Evolutionary conservation across 2,329 filamentous ascomycete species (phyloP).

Genomic region (Grosmannia clavigera): DNA sequence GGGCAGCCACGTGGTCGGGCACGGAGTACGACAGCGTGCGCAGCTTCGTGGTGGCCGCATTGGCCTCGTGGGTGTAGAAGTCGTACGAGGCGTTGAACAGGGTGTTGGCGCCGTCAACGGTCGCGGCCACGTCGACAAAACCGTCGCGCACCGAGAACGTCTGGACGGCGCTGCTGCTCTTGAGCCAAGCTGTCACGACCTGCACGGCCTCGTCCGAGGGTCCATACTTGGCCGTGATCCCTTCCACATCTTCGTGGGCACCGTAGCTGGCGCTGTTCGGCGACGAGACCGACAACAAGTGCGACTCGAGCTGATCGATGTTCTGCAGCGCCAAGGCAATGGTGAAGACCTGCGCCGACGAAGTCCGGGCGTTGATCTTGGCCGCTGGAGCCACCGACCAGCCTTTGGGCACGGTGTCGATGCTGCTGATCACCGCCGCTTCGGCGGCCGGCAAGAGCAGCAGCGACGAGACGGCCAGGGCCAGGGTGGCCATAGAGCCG

Average conservation of each 20-base stretch:
- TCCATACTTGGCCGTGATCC: constrained; percentile 39
- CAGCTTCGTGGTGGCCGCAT: constrained; percentile 24
- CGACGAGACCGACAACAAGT: constrained; percentile 46
- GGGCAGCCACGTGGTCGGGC: constrained; percentile 37
- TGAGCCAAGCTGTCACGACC: constrained; percentile 43
- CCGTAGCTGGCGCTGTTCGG: constrained; percentile 47
- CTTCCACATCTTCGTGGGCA: constrained; percentile 44
- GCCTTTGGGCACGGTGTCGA: constrained; percentile 7
- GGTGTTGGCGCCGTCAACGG: constrained; percentile 16
- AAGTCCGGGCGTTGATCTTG: neutral
- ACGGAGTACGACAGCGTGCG: constrained; percentile 47
- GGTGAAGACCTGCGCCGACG: constrained; percentile 12
- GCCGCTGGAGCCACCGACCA: constrained; percentile 3
- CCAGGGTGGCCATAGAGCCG: neutral
- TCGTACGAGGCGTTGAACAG: constrained; percentile 18
- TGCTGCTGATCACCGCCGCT: constrained; percentile 8
- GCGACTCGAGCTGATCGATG: constrained; percentile 36
- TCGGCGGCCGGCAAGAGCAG: constrained; percentile 6
- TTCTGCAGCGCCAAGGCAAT: constrained; percentile 17
- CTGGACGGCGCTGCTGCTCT: constrained; percentile 30
- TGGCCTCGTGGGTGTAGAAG: constrained; percentile 11
- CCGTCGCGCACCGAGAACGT: constrained; percentile 28
- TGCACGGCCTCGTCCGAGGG: constrained; percentile 34
- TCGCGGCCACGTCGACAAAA: constrained; percentile 16
- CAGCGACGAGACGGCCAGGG: neutral